These are phyloP conservation scores for Stephanodiscus minutulus DNA, from an alignment of 108 stramenopile genomes.

Conservation along the genomic window DNA sequence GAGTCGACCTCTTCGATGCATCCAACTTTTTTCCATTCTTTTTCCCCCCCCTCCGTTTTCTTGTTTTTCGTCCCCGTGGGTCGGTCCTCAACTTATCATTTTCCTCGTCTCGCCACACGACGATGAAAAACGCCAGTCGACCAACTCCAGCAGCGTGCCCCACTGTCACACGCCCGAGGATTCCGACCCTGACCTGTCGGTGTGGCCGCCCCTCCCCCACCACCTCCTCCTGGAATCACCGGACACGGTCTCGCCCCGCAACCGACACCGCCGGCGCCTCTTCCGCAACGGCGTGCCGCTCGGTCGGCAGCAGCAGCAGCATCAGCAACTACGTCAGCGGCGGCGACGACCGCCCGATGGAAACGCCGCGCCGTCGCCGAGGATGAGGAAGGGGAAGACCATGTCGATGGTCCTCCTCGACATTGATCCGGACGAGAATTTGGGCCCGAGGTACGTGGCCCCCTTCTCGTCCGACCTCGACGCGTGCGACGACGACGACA, in stretches of 20 bases:
- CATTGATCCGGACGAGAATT: conserved; percentile 35
- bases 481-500: conserved; percentile 11
- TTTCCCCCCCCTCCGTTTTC: too few species aligned
- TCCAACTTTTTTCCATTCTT: too few species aligned
- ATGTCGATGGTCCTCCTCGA: conserved; percentile 47
- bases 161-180: too few species aligned
- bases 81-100: neutral
- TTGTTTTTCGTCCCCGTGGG: too few species aligned
- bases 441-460: conserved; percentile 38
- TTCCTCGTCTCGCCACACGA: too few species aligned
- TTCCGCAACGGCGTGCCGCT: neutral
- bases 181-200: neutral
- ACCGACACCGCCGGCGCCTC: neutral
- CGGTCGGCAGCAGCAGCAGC: neutral
- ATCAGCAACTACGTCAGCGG: neutral
- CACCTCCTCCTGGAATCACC: conserved; percentile 12
- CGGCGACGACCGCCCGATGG: neutral
- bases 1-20: too few species aligned
- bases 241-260: conserved; percentile 1
- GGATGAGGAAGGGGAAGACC: conserved; percentile 19
- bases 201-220: conserved; percentile 25
- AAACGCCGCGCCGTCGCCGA: neutral
- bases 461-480: conserved; percentile 38
- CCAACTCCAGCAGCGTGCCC: too few species aligned
- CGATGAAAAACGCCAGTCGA: too few species aligned